Conservation (phyloP, 306 rosid species). For the Urtica urens region DNA sequence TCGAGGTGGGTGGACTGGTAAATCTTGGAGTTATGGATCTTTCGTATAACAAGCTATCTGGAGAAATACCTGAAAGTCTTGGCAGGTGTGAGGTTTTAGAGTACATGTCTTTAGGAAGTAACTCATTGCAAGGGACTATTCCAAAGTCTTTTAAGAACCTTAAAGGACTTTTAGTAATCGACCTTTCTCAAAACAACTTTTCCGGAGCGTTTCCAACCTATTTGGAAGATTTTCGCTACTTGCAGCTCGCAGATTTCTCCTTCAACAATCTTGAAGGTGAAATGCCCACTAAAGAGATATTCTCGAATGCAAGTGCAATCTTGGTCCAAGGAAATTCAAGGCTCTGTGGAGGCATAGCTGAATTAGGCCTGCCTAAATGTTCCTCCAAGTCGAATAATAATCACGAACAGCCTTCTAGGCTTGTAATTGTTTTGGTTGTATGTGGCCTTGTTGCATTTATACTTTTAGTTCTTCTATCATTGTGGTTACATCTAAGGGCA, state of each 20-base stretch:
- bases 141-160: conserved; percentile 11
- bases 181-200: conserved; percentile 22
- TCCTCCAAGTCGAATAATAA: background rate
- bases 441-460: background rate
- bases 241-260: conserved; percentile 12
- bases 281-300: conserved; percentile 14
- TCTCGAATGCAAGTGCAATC: conserved; percentile 5
- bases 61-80: conserved; percentile 11
- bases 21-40: conserved; percentile 12
- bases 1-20: conserved; percentile 10
- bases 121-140: conserved; percentile 14
- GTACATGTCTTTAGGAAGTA: conserved; percentile 3
- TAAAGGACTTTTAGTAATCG: conserved; percentile 8
- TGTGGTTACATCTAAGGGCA: background rate
- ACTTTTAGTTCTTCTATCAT: background rate
- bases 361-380: conserved; percentile 10
- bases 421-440: background rate
- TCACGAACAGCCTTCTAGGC: background rate
- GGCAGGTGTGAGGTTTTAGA: conserved; percentile 10
- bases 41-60: conserved; percentile 12
- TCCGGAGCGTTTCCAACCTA: conserved; percentile 4
- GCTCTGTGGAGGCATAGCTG: conserved; percentile 22
- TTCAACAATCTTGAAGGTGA: conserved; percentile 22
- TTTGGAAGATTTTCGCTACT: background rate
- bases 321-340: conserved; percentile 3